A percentile compares a stretch with the other conserved stretches of the same genome.
phyloP scores from a whole-genome alignment of 177 flowering plant species.

The Vitis hybrid region DNA sequence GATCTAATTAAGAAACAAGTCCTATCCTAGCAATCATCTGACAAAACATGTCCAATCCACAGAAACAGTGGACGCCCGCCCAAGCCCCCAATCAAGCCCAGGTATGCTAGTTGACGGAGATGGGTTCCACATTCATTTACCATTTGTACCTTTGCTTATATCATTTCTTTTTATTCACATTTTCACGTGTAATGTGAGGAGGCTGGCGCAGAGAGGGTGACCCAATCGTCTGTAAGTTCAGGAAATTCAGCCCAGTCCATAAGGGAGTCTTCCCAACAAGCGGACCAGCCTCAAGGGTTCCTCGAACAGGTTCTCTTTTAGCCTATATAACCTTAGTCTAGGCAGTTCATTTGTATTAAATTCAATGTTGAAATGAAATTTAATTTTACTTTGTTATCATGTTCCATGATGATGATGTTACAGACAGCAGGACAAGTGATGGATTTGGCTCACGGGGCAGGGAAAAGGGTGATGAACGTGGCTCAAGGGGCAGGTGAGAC shows the following conservation, averaged over 20 bases:
- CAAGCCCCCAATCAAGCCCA: constrained; percentile 29
- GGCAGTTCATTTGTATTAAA: too few relatives aligned
- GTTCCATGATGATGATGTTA: not conserved
- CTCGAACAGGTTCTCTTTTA: constrained; percentile 42
- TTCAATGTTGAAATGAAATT: too few relatives aligned
- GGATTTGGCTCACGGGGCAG: constrained; percentile 40
- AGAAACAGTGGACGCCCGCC: constrained; percentile 24
- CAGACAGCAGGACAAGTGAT: constrained; percentile 40
- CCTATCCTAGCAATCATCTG: not conserved
- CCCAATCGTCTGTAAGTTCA: constrained; percentile 17
- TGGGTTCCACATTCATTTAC: not conserved
- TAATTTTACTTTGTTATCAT: too few relatives aligned
- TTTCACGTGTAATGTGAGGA: not conserved
- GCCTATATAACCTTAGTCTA: too few relatives aligned
- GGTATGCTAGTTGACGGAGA: constrained; percentile 9
- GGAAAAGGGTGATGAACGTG: constrained; percentile 30
- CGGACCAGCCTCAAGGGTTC: constrained; percentile 28
- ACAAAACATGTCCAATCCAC: constrained; percentile 23
- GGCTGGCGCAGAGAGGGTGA: constrained; percentile 23
- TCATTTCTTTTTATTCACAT: not conserved
- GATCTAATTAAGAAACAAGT: not conserved
- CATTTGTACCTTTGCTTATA: not conserved
- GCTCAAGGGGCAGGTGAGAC: too few relatives aligned
- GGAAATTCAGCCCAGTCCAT: constrained; percentile 20
- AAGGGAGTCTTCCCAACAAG: constrained; percentile 12